These are phyloP conservation scores for Ananas comosus DNA, from an alignment of 176 grass and related monocot species.

Conservation along the genomic window DNA sequence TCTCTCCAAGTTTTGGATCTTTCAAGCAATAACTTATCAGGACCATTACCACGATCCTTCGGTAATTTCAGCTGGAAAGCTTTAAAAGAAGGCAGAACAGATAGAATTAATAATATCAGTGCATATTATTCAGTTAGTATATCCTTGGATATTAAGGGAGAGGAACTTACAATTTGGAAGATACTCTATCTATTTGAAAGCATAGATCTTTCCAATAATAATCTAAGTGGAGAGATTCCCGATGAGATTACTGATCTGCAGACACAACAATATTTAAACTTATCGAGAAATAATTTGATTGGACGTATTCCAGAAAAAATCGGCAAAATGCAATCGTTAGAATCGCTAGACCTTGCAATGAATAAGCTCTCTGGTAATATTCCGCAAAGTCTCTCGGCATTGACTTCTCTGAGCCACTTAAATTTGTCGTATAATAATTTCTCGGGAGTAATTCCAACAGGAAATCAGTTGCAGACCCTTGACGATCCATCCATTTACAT, in stretches of 20 bases:
- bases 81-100: too few relatives aligned
- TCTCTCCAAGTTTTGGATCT: too few relatives aligned
- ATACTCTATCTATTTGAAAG: background rate
- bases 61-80: too few relatives aligned
- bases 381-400: conserved; percentile 9
- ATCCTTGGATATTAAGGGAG: background rate
- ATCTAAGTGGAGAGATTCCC: conserved; percentile 8
- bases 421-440: too few relatives aligned
- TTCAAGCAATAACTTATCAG: too few relatives aligned
- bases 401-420: conserved; percentile 12
- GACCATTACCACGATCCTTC: too few relatives aligned
- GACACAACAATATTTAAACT: background rate
- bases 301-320: conserved; percentile 5
- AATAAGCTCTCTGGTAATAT: conserved; percentile 19
- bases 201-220: conserved; percentile 1
- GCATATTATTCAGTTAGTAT: background rate
- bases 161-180: background rate
- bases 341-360: conserved; percentile 19
- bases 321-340: background rate
- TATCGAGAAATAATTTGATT: conserved; percentile 8
- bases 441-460: conserved; percentile 27
- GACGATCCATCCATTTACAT: conserved; percentile 26
- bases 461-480: conserved; percentile 24
- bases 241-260: background rate
- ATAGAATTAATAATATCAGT: too few relatives aligned